Evolutionary conservation across 331 rosid species (phyloP).

Genomic region (Malus hybrid): DNA sequence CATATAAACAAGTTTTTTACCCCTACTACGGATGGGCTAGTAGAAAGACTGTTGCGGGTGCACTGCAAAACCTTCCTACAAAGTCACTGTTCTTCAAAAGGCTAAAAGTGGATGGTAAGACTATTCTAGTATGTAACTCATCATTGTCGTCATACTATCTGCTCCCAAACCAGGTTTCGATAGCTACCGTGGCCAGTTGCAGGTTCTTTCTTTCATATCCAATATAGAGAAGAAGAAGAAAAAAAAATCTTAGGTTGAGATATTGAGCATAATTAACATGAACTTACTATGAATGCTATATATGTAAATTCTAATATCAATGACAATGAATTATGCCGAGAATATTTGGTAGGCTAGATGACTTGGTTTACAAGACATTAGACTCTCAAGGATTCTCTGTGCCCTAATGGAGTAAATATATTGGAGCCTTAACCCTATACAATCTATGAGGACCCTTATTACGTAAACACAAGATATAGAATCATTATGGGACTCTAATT

Average conservation of each 20-base stretch:
- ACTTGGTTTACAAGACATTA: no score
- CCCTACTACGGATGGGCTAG: neutral
- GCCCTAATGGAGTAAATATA: no score
- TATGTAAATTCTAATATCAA: no score
- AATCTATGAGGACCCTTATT: no score
- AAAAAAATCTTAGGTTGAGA: no score
- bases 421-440: no score
- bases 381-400: no score
- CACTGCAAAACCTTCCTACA: neutral
- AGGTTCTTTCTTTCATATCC: neutral
- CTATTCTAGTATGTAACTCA: neutral
- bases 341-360: no score
- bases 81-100: neutral
- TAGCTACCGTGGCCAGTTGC: neutral
- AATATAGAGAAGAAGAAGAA: neutral
- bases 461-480: no score
- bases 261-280: neutral
- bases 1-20: neutral
- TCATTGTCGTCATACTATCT: neutral
- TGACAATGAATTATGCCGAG: no score
- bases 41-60: neutral
- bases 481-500: no score
- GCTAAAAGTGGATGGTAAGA: neutral
- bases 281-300: neutral
- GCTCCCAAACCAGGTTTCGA: neutral